Evolutionary conservation across 768 basidiomycete species (phyloP), one percentile per base, ranked within the genome.

Genomic region (Sarcomyxa edulis): DNA sequence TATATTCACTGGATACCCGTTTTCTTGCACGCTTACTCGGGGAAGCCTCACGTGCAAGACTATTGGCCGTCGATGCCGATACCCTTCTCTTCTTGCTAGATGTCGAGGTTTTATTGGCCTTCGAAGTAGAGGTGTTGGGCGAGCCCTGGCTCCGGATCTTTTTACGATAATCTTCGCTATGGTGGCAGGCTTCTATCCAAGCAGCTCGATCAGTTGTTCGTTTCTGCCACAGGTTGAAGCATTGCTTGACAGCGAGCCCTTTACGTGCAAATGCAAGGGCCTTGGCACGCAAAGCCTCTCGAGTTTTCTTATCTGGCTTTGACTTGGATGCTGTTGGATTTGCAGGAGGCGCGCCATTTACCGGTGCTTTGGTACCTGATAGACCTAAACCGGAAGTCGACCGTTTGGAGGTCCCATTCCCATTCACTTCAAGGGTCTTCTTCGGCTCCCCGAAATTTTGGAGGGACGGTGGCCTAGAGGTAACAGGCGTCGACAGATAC

Each of bases 131-230:
- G 20, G 37, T 32, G 16, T 31, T 34, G 4, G 51, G 48, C 20
- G 33, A 44, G 14, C 49, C 50, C 37, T 55, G 40, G 14, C 23
- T 25, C 42, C 53, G 53, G 18, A 78, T 51, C 48, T 74, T 81
- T 42, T 71, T 60, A 30, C 72, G 72, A 53, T 87, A 87, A 4
- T 64, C 66, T 19, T 82, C 72, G 40, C 81, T 77, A 31, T 74
- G 73, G 40, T 58, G 60, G 42, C 74, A 73, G 1, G 84, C 84
- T 35, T 83, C 78, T 4, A 68, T 50, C 71, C 77, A 85, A n/a
- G 66, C 72, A 25, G 59, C 66, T 37, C 65, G 63, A 23, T 73
- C 71, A 1, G 57, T 57, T 7, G 68, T 46, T 32, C 64, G 64
- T 44, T 68, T 55, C 47, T 65, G 51, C 81, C 81, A 83, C 25